phyloP scores from a whole-genome alignment of 805 yeast genomes.

The Starmerella apicola region DNA sequence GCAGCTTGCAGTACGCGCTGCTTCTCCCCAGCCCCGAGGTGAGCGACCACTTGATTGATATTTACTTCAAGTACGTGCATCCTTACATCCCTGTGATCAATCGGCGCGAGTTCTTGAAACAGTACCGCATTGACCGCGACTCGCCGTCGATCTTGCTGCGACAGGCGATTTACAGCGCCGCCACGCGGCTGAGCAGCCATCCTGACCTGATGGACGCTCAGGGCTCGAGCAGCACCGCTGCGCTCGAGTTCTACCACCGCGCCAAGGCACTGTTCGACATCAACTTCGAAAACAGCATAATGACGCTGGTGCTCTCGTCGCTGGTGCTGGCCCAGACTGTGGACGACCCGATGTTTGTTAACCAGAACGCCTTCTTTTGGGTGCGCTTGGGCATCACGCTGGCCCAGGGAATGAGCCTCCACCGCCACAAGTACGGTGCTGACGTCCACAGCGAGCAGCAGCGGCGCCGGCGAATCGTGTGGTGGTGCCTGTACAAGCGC shows the following conservation, averaged over 20 bases:
- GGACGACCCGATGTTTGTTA: slow-evolving; percentile 61
- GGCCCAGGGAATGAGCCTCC: slow-evolving; percentile 69
- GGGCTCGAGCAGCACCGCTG: slow-evolving; percentile 39
- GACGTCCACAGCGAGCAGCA: slow-evolving; percentile 20
- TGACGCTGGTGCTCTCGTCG: slow-evolving; percentile 48
- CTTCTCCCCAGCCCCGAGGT: slow-evolving; percentile 48
- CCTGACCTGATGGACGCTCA: slow-evolving; percentile 38
- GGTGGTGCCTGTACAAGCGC: slow-evolving; percentile 68
- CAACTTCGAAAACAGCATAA: slow-evolving; percentile 52
- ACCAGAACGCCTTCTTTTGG: slow-evolving; percentile 59
- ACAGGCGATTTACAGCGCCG: slow-evolving; percentile 59
- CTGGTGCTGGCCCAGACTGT: slow-evolving; percentile 54
- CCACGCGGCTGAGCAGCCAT: slow-evolving; percentile 48
- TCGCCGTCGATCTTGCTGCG: slow-evolving; percentile 49
- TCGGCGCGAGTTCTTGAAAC: slow-evolving; percentile 46
- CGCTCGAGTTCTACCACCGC: slow-evolving; percentile 51
- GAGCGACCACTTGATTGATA: slow-evolving; percentile 46
- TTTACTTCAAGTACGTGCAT: slow-evolving; percentile 52
- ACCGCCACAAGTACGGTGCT: slow-evolving; percentile 29
- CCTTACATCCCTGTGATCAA: slow-evolving; percentile 60
- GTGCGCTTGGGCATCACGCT: slow-evolving; percentile 53
- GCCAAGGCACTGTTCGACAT: slow-evolving; percentile 67
- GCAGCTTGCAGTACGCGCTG: slow-evolving; percentile 45
- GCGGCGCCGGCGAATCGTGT: slow-evolving; percentile 37
- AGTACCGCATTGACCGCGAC: slow-evolving; percentile 40